A percentile compares a stretch with the other conserved stretches of the same genome.
Conservation (phyloP, 2,329 filamentous ascomycete genomes). For the Cladosporium sp. region DNA sequence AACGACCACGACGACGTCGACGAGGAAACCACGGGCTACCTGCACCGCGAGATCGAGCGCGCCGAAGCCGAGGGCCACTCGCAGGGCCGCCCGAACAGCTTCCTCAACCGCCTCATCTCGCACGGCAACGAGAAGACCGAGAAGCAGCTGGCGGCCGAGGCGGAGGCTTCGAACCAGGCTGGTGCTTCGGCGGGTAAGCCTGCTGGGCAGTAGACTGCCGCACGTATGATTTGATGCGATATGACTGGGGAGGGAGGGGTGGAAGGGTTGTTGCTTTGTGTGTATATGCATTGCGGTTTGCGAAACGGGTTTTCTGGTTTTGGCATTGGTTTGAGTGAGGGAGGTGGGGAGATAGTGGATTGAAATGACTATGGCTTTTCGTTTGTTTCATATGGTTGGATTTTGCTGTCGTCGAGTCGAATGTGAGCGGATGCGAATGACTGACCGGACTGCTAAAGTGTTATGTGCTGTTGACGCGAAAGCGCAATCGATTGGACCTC, state of each 20-base stretch:
- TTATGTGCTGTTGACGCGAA: no score
- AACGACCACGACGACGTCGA: conserved; percentile 28
- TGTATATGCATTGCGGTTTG: conserved; percentile 7
- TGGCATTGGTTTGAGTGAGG: conserved; percentile 1
- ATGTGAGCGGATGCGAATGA: no score
- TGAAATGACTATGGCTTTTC: conserved; percentile 9
- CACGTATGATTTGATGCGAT: no score
- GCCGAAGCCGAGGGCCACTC: conserved; percentile 29
- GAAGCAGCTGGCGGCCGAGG: conserved; percentile 28
- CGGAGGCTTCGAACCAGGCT: background rate
- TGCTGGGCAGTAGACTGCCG: background rate
- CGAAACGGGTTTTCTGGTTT: no score
- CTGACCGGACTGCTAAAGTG: no score
- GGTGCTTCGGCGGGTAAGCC: background rate
- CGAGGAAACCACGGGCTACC: conserved; percentile 34
- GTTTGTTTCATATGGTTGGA: no score
- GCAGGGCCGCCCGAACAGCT: conserved; percentile 32
- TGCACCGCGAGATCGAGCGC: conserved; percentile 33
- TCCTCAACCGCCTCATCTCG: conserved; percentile 35
- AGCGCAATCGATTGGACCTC: no score
- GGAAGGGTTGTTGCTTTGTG: background rate
- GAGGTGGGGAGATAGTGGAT: background rate
- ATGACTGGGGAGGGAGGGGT: no score
- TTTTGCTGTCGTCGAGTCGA: no score
- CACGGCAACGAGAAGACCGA: conserved; percentile 39